Conservation (phyloP, 1,139 yeast genomes). For the Taphrina deformans region DNA sequence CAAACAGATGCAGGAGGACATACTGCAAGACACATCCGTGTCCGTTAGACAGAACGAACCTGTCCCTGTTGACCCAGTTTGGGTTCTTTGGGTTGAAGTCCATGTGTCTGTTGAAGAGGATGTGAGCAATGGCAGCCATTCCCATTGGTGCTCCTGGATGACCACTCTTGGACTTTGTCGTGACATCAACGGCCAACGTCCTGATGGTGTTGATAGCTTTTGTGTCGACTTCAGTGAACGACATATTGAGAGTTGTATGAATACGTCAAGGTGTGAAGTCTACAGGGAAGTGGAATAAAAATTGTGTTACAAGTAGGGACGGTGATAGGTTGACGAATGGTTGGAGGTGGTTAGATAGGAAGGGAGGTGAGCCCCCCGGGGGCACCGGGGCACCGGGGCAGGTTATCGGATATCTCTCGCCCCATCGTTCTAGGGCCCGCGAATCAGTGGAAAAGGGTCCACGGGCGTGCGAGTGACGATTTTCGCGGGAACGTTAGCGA, state of each 20-base stretch:
- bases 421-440: neutral
- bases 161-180: constrained; percentile 88
- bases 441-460: no score
- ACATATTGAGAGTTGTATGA: constrained; percentile 33
- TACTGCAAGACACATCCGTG: constrained; percentile 94
- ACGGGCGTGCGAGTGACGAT: neutral
- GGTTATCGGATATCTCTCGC: neutral
- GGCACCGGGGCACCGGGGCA: no score
- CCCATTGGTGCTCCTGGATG: constrained; percentile 99
- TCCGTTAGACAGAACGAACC: constrained; percentile 94
- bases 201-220: constrained; percentile 87
- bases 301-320: no score
- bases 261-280: neutral
- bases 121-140: constrained; percentile 84
- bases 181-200: constrained; percentile 80
- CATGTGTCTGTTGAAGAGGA: constrained; percentile 69
- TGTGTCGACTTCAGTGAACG: constrained; percentile 60
- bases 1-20: constrained; percentile 80
- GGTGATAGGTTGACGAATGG: no score
- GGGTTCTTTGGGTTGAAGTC: constrained; percentile 89
- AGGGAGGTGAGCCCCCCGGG: neutral
- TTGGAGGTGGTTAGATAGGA: neutral
- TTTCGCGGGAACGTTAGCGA: no score
- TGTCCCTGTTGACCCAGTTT: constrained; percentile 89
- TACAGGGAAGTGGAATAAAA: neutral